Evolutionary conservation across 352 stramenopile species (phyloP), one percentile per base, ranked within the genome.

Genomic region (Phytopythium ostracodes): DNA sequence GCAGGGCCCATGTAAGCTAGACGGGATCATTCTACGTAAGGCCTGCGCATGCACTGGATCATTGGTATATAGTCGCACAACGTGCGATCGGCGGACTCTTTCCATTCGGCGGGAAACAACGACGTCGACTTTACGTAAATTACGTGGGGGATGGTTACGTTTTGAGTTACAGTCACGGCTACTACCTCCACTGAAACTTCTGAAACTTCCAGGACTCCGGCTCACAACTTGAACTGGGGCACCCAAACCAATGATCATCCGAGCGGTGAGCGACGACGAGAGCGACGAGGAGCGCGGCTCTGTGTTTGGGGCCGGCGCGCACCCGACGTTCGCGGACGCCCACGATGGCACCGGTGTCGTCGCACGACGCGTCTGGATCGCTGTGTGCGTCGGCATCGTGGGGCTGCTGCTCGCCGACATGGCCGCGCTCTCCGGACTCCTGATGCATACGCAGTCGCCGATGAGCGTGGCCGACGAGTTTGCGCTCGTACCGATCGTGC

Each of bases 381-480:
- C 51, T 20, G 51, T 62, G 35, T 81, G 72, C 27, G 63, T 73
- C 15, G 71, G 63, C 14, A 51, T 86, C 25, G 56, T 87, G 6
- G 53, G 77, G 49, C 68, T 94, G 59, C 53, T 91, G 4, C 71
- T 94, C 15, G 68, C 84, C 38, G 85, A 92, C 59, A 43, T 92
- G 42, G 67, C 82, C 18, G 75, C 82, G 15, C 2, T 87, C 29
- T 58, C 85, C 31, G 71, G 50, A 38, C 33, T 18, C 49, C 31
- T 22, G 35, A 61, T 4, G 49, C 66, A 25, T 38, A 53, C 22
- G 63, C 54, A 4, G 25, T 51, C 33, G 46, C 20, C 20, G n/a
- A 2, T 17, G 22, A 17, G 46, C 46, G 46, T 52, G 22, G 29
- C 50, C 18, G 77, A 86, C 56, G 54, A 53, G n/a, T 86, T 84